Evolutionary conservation across 305 asterid genomes (phyloP).

Genomic region (Solanum hybrid): DNA sequence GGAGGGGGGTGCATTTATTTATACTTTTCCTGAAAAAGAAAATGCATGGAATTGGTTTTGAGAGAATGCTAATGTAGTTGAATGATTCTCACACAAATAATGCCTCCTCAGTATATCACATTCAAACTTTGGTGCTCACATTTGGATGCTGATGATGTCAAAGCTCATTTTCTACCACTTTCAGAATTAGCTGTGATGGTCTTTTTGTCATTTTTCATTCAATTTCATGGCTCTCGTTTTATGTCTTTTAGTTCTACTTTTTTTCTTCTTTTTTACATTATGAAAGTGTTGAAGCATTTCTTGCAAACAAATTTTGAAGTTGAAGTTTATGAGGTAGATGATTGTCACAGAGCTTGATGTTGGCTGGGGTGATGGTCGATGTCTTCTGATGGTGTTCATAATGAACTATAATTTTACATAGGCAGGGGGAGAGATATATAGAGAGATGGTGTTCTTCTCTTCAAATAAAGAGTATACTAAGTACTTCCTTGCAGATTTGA

Average conservation of each 20-base stretch:
- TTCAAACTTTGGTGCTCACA: neutral
- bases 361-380: neutral
- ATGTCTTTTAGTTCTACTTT: neutral
- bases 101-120: neutral
- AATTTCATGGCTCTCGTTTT: neutral
- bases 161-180: neutral
- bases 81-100: neutral
- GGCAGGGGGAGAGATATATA: neutral
- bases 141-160: neutral
- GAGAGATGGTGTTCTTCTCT: neutral
- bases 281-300: neutral
- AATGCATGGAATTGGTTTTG: neutral
- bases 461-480: neutral
- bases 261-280: neutral
- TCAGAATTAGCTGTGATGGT: neutral
- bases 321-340: neutral
- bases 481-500: neutral
- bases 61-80: neutral
- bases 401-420: neutral
- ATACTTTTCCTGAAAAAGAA: neutral
- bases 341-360: neutral
- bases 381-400: neutral
- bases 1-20: neutral
- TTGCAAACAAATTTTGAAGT: neutral
- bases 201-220: neutral